A percentile compares a stretch with the other conserved stretches of the same genome.
Evolutionary conservation across 495 filamentous ascomycete genomes (phyloP).

Genomic region (Trichocladium uniseriatum): DNA sequence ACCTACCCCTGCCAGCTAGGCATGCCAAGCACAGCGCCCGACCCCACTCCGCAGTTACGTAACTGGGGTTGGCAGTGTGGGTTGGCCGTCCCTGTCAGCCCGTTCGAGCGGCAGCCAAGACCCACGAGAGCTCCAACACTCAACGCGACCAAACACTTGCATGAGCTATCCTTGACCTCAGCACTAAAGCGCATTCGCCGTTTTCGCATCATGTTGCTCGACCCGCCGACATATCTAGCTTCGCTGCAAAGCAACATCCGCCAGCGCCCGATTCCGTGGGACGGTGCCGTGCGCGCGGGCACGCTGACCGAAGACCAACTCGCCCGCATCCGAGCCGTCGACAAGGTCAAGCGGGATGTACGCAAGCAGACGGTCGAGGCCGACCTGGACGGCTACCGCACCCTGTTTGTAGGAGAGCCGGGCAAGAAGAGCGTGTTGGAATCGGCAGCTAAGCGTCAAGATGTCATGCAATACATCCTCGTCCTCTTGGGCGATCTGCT

Average conservation of each 20-base stretch:
- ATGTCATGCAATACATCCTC: slow-evolving; percentile 90
- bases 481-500: slow-evolving; percentile 83
- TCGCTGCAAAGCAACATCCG: slow-evolving; percentile 94
- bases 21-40: neutral
- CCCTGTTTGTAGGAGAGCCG: slow-evolving; percentile 64
- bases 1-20: neutral
- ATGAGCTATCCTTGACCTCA: no score
- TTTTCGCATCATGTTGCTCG: slow-evolving; percentile 52
- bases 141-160: slow-evolving; percentile 1
- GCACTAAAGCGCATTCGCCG: neutral
- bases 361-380: slow-evolving; percentile 69
- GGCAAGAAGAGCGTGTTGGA: slow-evolving; percentile 70
- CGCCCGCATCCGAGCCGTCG: slow-evolving; percentile 93
- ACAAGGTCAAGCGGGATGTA: slow-evolving; percentile 82
- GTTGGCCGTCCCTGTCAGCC: slow-evolving; percentile 6
- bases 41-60: slow-evolving; percentile 10
- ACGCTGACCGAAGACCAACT: slow-evolving; percentile 91
- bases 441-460: slow-evolving; percentile 63
- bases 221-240: slow-evolving; percentile 81
- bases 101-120: neutral
- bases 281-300: slow-evolving; percentile 86
- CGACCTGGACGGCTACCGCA: slow-evolving; percentile 67
- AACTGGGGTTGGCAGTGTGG: no score
- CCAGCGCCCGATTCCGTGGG: slow-evolving; percentile 90
- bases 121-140: slow-evolving; percentile 6